These are phyloP conservation scores for Podospora comata DNA, from an alignment of 495 filamentous ascomycete species.

Conservation along the genomic window DNA sequence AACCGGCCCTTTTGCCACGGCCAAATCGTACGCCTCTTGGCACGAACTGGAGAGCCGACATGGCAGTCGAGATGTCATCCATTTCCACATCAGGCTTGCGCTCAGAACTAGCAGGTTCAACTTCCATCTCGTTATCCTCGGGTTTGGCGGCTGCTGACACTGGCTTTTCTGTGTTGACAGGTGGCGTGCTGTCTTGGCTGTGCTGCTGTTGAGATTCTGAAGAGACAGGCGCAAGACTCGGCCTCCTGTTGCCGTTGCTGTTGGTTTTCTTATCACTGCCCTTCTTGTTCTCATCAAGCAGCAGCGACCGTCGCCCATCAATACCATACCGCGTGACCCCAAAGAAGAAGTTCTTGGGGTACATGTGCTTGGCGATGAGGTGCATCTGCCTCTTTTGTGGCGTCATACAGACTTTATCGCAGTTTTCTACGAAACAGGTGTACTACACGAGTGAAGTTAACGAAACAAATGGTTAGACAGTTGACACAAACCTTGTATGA, in stretches of 20 bases:
- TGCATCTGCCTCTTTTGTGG: conserved; percentile 82
- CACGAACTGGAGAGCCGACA: conserved; percentile 81
- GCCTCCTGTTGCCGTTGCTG: conserved; percentile 28
- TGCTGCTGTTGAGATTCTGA: conserved; percentile 16
- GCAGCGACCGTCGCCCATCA: conserved; percentile 74
- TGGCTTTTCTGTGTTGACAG: neutral
- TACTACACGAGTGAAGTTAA: conserved; percentile 53
- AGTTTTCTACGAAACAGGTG: conserved; percentile 83
- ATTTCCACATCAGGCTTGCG: conserved; percentile 57
- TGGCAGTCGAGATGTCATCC: conserved; percentile 68
- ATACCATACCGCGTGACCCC: conserved; percentile 82
- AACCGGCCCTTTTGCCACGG: conserved; percentile 50
- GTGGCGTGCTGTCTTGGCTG: neutral
- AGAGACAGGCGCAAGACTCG: conserved; percentile 34
- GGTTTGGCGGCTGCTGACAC: neutral
- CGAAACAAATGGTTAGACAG: conserved; percentile 10
- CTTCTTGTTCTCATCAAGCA: conserved; percentile 50
- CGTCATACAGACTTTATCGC: conserved; percentile 79
- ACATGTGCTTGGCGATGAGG: conserved; percentile 90
- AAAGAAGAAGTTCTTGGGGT: conserved; percentile 90
- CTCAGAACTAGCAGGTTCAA: conserved; percentile 5
- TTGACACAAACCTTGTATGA: neutral
- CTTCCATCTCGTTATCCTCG: neutral
- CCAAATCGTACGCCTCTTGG: conserved; percentile 74
- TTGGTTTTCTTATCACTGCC: neutral